phyloP scores from a whole-genome alignment of 164 flowering plant species.

The Akebia trifoliata region DNA sequence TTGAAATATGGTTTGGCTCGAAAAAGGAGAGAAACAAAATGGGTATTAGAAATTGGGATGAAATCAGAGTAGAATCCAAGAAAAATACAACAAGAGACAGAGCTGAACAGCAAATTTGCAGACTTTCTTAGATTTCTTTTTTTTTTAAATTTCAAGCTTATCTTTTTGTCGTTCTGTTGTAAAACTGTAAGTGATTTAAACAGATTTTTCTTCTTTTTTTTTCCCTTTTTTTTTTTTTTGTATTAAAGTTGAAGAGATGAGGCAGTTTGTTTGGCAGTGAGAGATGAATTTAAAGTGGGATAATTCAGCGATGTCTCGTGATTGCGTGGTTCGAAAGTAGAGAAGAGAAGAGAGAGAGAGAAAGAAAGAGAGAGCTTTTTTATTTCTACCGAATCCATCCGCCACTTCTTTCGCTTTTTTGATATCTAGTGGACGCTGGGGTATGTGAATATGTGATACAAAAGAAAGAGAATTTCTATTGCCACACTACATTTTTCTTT shows the following conservation, averaged over 20 bases:
- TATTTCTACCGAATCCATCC: conserved; percentile 11
- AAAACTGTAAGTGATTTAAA: background rate
- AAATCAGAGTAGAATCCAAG: conserved; percentile 8
- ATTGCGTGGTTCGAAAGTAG: conserved; percentile 44
- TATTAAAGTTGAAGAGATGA: conserved; percentile 12
- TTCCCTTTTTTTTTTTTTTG: too few species aligned
- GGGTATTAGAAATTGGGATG: background rate
- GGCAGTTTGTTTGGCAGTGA: conserved; percentile 20
- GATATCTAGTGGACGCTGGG: background rate
- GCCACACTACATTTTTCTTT: too few species aligned
- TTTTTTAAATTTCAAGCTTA: too few species aligned
- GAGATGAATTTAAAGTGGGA: conserved; percentile 37
- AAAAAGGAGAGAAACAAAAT: too few species aligned
- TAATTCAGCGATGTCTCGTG: conserved; percentile 64
- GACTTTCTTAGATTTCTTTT: background rate
- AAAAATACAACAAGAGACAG: background rate
- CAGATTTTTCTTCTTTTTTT: background rate
- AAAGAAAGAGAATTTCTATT: too few species aligned
- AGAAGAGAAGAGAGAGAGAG: background rate
- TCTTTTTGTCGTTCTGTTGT: background rate
- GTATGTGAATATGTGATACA: too few species aligned
- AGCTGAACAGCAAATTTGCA: conserved; percentile 2
- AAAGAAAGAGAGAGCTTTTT: conserved; percentile 10
- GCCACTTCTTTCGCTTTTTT: conserved; percentile 5
- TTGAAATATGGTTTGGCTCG: too few species aligned